Evolutionary conservation across 805 yeast genomes (phyloP).

Genomic region (Debaryomyces tyrocola): DNA sequence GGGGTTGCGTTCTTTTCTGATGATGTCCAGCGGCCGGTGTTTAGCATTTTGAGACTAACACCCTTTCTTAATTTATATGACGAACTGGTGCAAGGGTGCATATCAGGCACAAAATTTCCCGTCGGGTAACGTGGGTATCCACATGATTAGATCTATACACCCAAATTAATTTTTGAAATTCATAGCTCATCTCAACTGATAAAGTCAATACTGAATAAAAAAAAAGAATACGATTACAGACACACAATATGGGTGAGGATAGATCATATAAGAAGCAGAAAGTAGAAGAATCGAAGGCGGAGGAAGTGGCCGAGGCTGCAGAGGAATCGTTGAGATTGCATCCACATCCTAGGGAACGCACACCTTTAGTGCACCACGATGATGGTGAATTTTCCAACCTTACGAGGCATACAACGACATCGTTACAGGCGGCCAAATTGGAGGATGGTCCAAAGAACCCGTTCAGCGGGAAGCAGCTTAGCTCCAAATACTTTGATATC

Average conservation of each 20-base stretch:
- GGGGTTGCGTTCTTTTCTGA: too few relatives aligned
- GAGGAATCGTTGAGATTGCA: slow-evolving; percentile 52
- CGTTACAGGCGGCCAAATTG: slow-evolving; percentile 56
- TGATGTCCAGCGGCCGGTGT: too few relatives aligned
- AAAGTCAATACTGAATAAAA: neutral
- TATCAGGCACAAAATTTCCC: too few relatives aligned
- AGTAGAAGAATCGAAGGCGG: slow-evolving; percentile 56
- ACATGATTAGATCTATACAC: too few relatives aligned
- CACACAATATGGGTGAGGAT: slow-evolving; percentile 19
- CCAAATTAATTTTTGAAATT: too few relatives aligned
- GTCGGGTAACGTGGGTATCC: too few relatives aligned
- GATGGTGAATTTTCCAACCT: slow-evolving; percentile 62
- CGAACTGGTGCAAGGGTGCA: too few relatives aligned
- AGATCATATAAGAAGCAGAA: slow-evolving; percentile 52
- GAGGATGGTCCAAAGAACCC: slow-evolving; percentile 69
- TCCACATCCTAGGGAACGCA: slow-evolving; percentile 41
- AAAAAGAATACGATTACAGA: neutral
- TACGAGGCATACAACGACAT: slow-evolving; percentile 64
- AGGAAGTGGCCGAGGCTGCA: slow-evolving; percentile 65
- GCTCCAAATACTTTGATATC: slow-evolving; percentile 73
- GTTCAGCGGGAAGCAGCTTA: slow-evolving; percentile 67
- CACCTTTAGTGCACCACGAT: slow-evolving; percentile 53
- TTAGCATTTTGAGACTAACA: too few relatives aligned
- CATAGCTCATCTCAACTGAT: slow-evolving; percentile 1
- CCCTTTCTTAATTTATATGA: too few relatives aligned